These are phyloP conservation scores for Pythium insidiosum DNA, from an alignment of 352 stramenopile species.

Conservation along the genomic window DNA sequence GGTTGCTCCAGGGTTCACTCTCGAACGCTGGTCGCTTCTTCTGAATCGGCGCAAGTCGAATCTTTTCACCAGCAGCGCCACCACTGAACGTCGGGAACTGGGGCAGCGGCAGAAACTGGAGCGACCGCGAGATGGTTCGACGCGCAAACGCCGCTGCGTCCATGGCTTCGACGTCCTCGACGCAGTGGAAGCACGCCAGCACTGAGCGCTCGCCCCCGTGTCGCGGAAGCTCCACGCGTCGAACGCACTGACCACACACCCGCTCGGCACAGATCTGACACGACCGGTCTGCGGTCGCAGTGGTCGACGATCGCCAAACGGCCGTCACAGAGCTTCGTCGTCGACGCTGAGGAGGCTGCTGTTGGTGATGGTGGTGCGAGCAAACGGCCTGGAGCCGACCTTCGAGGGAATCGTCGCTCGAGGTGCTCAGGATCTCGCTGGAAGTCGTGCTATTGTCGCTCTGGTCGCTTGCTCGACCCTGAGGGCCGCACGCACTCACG, in stretches of 20 bases:
- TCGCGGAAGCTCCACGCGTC: background rate
- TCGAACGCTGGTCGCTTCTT: background rate
- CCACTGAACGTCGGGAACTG: background rate
- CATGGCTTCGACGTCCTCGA: slow-evolving; percentile 5
- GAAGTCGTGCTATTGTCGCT: background rate
- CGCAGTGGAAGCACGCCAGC: slow-evolving; percentile 4
- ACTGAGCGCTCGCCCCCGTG: background rate
- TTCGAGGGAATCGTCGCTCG: no score
- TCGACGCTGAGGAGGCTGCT: no score
- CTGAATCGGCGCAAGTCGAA: slow-evolving; percentile 4
- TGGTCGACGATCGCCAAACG: no score
- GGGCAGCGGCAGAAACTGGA: slow-evolving; percentile 1
- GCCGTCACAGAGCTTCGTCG: no score
- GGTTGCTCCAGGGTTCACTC: no score
- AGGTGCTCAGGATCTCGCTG: background rate
- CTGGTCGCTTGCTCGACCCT: background rate
- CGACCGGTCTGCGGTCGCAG: no score
- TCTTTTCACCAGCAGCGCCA: background rate
- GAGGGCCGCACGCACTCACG: background rate
- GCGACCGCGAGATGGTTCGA: background rate
- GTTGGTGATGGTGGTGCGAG: no score
- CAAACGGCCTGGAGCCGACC: no score
- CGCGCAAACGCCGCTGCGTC: slow-evolving; percentile 4
- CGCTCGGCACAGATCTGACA: slow-evolving; percentile 5
- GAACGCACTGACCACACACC: slow-evolving; percentile 6